Evolutionary conservation across 2,329 filamentous ascomycete genomes (phyloP).

Genomic region (Pseudogymnoascus destructans): DNA sequence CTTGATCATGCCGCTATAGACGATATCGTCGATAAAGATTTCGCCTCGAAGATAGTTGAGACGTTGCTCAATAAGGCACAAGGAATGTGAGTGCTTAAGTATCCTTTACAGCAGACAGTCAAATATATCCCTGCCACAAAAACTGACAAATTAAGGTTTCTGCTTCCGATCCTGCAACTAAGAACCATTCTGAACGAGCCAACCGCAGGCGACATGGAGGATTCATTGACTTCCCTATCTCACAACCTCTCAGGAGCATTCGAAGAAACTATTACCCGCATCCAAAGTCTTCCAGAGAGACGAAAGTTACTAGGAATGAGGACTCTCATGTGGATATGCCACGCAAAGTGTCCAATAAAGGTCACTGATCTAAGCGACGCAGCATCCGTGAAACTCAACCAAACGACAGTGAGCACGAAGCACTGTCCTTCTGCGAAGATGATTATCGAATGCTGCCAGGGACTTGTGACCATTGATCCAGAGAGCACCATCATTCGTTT

Average conservation of each 20-base stretch:
- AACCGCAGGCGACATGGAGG: constrained; percentile 23
- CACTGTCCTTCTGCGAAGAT: not conserved
- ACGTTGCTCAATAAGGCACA: constrained; percentile 20
- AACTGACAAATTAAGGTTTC: constrained; percentile 15
- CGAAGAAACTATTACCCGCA: constrained; percentile 21
- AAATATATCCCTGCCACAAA: not conserved
- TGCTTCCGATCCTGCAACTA: constrained; percentile 26
- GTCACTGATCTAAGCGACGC: constrained; percentile 24
- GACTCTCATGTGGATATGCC: constrained; percentile 24
- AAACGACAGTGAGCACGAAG: not conserved
- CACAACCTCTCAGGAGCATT: constrained; percentile 21
- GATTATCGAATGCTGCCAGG: not conserved
- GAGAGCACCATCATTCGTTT: not conserved
- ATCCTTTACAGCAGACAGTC: not conserved
- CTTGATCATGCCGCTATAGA: constrained; percentile 15
- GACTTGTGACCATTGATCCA: not conserved
- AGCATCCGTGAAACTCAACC: constrained; percentile 20
- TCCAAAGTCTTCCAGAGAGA: constrained; percentile 18
- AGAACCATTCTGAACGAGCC: constrained; percentile 22
- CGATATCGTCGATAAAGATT: constrained; percentile 19
- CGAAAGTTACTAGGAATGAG: constrained; percentile 20
- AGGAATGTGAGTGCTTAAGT: constrained; percentile 20
- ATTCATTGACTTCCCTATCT: constrained; percentile 20
- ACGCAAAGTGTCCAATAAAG: constrained; percentile 21
- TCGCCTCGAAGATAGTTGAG: constrained; percentile 19